Conservation (phyloP, 495 filamentous ascomycete genomes). For the Articulospora tetracladia region DNA sequence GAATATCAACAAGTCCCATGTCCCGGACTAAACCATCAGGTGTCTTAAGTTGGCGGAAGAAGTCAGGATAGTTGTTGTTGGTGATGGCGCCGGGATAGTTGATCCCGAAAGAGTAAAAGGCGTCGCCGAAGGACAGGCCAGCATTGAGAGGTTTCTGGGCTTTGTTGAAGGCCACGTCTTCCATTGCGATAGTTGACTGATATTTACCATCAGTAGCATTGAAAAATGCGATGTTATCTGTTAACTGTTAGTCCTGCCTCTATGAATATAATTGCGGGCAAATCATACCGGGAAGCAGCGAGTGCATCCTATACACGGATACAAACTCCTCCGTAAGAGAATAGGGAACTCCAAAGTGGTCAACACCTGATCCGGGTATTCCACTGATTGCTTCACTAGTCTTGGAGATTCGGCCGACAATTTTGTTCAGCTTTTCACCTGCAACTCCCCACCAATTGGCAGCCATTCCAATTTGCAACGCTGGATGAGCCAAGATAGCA, state of each 20-base stretch:
- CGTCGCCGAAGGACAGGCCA: slow-evolving; percentile 31
- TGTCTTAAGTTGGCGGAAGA: slow-evolving; percentile 31
- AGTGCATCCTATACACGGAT: slow-evolving; percentile 38
- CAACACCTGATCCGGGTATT: slow-evolving; percentile 35
- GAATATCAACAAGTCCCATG: slow-evolving; percentile 38
- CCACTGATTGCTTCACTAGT: slow-evolving; percentile 36
- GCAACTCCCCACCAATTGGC: slow-evolving; percentile 43
- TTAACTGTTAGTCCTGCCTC: not conserved
- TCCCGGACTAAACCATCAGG: slow-evolving; percentile 30
- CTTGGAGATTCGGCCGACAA: slow-evolving; percentile 33
- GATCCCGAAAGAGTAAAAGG: slow-evolving; percentile 43
- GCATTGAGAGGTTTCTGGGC: slow-evolving; percentile 28
- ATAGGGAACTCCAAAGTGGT: slow-evolving; percentile 34
- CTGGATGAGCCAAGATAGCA: slow-evolving; percentile 38
- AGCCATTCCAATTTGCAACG: slow-evolving; percentile 34
- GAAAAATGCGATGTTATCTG: slow-evolving; percentile 39
- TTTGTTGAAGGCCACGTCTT: slow-evolving; percentile 29
- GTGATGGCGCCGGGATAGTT: slow-evolving; percentile 42
- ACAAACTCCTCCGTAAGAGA: slow-evolving; percentile 43
- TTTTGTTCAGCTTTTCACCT: slow-evolving; percentile 35
- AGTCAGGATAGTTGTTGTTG: slow-evolving; percentile 35
- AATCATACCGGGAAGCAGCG: slow-evolving; percentile 31
- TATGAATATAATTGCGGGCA: no score
- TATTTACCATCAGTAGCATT: slow-evolving; percentile 27
- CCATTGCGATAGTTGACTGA: slow-evolving; percentile 26